Percentiles rank a stretch among this genome's conserved stretches.
These are phyloP conservation scores for Fragilaria radians DNA, from an alignment of 108 stramenopile species.

Conservation along the genomic window DNA sequence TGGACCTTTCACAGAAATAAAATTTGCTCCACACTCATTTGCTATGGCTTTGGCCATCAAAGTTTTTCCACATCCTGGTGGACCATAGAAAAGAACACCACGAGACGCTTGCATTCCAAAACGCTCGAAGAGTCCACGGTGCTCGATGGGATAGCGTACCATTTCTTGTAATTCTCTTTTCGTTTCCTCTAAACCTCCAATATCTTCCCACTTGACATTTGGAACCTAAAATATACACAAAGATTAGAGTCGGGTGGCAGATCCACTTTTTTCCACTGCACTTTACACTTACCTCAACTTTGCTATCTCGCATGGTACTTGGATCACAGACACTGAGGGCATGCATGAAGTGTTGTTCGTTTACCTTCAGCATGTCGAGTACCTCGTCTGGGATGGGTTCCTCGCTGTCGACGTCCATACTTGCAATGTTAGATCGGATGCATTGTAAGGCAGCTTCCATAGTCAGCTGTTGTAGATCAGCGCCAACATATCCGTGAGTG, in stretches of 20 bases:
- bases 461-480: constrained; percentile 94
- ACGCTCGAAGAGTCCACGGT: constrained; percentile 92
- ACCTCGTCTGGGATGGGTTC: constrained; percentile 69
- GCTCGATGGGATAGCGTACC: constrained; percentile 97
- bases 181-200: constrained; percentile 97
- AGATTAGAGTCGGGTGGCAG: too few relatives aligned
- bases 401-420: constrained; percentile 80
- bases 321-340: constrained; percentile 87
- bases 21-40: constrained; percentile 99
- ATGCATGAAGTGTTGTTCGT: constrained; percentile 87
- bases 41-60: constrained; percentile 99
- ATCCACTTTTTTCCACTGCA: constrained; percentile 12
- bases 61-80: constrained; percentile 99
- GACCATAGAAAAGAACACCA: constrained; percentile 98
- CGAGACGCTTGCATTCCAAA: constrained; percentile 96
- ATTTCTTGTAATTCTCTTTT: constrained; percentile 99
- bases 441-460: constrained; percentile 94
- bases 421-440: constrained; percentile 84
- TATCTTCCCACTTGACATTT: constrained; percentile 96
- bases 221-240: constrained; percentile 62
- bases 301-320: constrained; percentile 88
- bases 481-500: constrained; percentile 97
- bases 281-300: constrained; percentile 57
- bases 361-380: constrained; percentile 77
- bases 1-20: constrained; percentile 99